Conservation (phyloP, 805 yeast genomes). For the Teunomyces funiuensis region DNA sequence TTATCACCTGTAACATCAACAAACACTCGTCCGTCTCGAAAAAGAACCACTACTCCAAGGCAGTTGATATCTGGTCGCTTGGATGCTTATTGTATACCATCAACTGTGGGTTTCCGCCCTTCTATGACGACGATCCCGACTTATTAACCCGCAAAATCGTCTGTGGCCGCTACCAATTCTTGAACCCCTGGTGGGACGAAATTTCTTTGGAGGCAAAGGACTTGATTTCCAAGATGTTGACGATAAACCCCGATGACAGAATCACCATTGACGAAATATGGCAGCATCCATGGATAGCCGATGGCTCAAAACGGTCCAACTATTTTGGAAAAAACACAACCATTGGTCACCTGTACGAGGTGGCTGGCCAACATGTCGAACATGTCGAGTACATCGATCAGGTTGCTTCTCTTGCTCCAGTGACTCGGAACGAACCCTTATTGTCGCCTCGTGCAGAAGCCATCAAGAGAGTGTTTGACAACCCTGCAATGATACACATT, state of each 20-base stretch:
- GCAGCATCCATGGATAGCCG: conserved; percentile 62
- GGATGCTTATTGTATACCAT: conserved; percentile 71
- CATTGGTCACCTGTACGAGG: conserved; percentile 7
- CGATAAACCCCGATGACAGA: conserved; percentile 67
- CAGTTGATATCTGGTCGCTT: conserved; percentile 73
- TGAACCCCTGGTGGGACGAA: conserved; percentile 90
- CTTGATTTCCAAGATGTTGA: conserved; percentile 62
- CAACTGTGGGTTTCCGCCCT: conserved; percentile 74
- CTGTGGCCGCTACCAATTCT: conserved; percentile 69
- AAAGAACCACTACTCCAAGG: conserved; percentile 59
- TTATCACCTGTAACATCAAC: conserved; percentile 40
- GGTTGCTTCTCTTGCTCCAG: not conserved
- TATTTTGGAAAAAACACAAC: conserved; percentile 7
- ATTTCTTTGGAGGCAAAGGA: conserved; percentile 68
- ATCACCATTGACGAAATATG: conserved; percentile 67
- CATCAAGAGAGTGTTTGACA: conserved; percentile 42
- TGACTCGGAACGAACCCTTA: conserved; percentile 8
- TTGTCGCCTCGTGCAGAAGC: conserved; percentile 39
- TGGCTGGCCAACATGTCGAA: conserved; percentile 5
- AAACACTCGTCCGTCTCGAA: conserved; percentile 16
- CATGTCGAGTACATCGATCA: conserved; percentile 7
- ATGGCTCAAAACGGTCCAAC: not conserved
- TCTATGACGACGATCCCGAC: conserved; percentile 67
- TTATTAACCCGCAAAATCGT: conserved; percentile 66
- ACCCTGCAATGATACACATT: conserved; percentile 37